Evolutionary conservation across 768 basidiomycete species (phyloP).

Genomic region (Neoboletus magnificus): DNA sequence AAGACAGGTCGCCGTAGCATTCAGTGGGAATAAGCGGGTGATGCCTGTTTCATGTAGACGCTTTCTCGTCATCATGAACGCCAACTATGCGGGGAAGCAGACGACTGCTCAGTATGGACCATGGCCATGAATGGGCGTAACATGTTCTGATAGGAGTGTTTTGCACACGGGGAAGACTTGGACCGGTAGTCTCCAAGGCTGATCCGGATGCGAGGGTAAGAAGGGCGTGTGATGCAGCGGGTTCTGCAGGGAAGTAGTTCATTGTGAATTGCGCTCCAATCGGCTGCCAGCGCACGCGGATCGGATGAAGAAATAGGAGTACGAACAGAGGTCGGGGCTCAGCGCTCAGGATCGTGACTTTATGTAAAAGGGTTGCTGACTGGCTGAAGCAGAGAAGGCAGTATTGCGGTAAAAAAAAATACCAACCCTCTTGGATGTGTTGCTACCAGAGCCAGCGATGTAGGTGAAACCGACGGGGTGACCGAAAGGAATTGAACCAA

Average conservation of each 20-base stretch:
- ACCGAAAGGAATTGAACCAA: neutral
- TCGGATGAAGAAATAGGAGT: conserved; percentile 16
- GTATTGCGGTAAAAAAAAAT: neutral
- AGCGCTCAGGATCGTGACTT: neutral
- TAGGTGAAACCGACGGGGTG: neutral
- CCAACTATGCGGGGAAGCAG: conserved; percentile 12
- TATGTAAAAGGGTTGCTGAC: neutral
- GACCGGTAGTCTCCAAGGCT: neutral
- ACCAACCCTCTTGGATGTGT: neutral
- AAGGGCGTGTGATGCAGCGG: neutral
- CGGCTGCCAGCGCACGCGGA: conserved; percentile 9
- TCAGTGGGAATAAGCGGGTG: conserved; percentile 21
- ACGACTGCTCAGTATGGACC: neutral
- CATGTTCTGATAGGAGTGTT: neutral
- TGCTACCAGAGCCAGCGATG: neutral
- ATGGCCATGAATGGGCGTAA: neutral
- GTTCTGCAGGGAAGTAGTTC: conserved; percentile 3
- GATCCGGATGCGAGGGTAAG: neutral
- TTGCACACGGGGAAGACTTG: neutral
- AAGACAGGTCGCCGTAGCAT: conserved; percentile 3
- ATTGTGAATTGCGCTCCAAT: neutral
- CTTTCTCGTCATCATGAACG: conserved; percentile 16
- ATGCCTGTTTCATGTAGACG: conserved; percentile 11
- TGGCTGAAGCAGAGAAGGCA: neutral
- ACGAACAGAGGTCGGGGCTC: conserved; percentile 10